Conservation (phyloP, 1,139 yeast genomes). For the Geotrichum candidum region DNA sequence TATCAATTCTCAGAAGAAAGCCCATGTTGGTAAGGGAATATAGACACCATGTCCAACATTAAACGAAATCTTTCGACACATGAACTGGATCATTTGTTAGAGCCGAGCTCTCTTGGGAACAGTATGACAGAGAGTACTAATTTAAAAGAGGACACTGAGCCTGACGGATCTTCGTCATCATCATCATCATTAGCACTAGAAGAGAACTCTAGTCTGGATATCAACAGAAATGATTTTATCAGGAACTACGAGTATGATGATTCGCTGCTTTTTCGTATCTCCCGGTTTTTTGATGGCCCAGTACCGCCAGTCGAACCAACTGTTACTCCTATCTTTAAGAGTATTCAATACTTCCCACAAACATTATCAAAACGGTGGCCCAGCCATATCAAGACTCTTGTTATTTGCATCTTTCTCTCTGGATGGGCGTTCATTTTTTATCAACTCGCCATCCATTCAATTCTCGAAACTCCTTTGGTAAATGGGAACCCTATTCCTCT, state of each 20-base stretch:
- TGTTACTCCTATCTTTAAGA: conserved; percentile 14
- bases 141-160: neutral
- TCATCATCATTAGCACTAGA: neutral
- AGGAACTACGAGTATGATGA: neutral
- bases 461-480: conserved; percentile 26
- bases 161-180: neutral
- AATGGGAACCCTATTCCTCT: conserved; percentile 24
- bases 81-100: neutral
- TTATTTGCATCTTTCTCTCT: conserved; percentile 17
- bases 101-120: neutral
- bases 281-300: conserved; percentile 19
- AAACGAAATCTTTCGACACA: neutral
- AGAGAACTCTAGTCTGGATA: neutral
- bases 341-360: conserved; percentile 15
- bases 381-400: conserved; percentile 2
- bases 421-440: conserved; percentile 26
- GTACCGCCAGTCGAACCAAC: conserved; percentile 9
- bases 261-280: neutral
- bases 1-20: neutral
- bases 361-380: conserved; percentile 14
- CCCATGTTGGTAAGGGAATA: neutral
- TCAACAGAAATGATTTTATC: neutral
- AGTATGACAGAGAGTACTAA: neutral
- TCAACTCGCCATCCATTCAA: conserved; percentile 23
- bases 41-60: neutral